Evolutionary conservation across 78 protist genomes (phyloP).

Genomic region (Protostelium mycophagum): DNA sequence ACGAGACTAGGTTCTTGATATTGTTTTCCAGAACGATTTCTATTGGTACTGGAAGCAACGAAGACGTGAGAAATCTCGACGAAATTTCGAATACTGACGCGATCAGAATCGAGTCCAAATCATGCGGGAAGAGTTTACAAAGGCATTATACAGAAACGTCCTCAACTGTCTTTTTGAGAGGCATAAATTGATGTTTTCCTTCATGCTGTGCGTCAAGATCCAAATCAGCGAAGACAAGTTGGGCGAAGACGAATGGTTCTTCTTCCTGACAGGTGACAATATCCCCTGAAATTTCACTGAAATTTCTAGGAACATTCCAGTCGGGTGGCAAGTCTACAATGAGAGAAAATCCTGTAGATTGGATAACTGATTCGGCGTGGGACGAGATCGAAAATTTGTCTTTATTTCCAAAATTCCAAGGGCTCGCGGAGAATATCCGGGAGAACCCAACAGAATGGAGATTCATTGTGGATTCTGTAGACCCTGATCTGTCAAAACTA

Average conservation of each 20-base stretch:
- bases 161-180: slow-evolving; percentile 31
- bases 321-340: not conserved
- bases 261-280: too few relatives aligned
- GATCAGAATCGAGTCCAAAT: not conserved
- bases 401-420: not conserved
- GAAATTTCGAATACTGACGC: too few relatives aligned
- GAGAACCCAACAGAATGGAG: slow-evolving; percentile 1
- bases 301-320: not conserved
- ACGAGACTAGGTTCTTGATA: too few relatives aligned
- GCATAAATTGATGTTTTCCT: slow-evolving; percentile 71
- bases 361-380: slow-evolving; percentile 67
- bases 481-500: not conserved
- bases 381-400: slow-evolving; percentile 12
- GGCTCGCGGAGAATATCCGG: not conserved
- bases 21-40: too few relatives aligned
- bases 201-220: slow-evolving; percentile 49
- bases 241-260: slow-evolving; percentile 19
- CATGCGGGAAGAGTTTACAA: not conserved
- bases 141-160: not conserved
- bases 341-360: not conserved
- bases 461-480: not conserved
- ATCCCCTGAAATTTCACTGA: too few relatives aligned
- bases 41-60: too few relatives aligned
- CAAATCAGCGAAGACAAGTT: not conserved
- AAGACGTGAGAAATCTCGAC: too few relatives aligned